Percentiles rank a stretch among this genome's conserved stretches.
Conservation (phyloP, 805 yeast species). For the Cyberlindnera suaveolens region DNA sequence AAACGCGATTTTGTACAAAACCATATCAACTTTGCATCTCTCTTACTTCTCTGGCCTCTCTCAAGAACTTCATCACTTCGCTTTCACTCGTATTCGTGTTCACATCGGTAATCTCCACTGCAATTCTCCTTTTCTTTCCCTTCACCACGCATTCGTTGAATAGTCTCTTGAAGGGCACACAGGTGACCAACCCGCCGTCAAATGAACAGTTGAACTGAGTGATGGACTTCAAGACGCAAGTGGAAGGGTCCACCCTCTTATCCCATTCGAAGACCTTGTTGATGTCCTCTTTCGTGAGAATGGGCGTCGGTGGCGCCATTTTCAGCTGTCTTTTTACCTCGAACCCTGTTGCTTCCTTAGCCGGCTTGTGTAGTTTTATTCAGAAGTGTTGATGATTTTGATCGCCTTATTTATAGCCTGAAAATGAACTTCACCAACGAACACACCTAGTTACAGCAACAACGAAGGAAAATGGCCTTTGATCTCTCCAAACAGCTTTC, state of each 20-base stretch:
- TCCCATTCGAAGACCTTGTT: constrained; percentile 19
- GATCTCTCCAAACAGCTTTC: constrained; percentile 10
- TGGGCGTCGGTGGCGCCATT: constrained; percentile 50
- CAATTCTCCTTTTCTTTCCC: constrained; percentile 11
- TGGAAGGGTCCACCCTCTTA: constrained; percentile 4
- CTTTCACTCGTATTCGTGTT: constrained; percentile 25
- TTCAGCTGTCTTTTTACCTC: not conserved
- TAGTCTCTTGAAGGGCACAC: constrained; percentile 43
- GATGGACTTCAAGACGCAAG: constrained; percentile 33
- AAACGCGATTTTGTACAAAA: too few relatives aligned
- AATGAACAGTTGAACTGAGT: constrained; percentile 44
- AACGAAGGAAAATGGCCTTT: constrained; percentile 5
- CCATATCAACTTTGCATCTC: too few relatives aligned
- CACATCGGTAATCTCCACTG: constrained; percentile 33
- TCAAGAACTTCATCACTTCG: constrained; percentile 10
- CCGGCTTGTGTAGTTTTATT: too few relatives aligned
- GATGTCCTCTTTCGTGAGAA: constrained; percentile 33
- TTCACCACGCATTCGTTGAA: constrained; percentile 35
- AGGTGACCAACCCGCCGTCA: constrained; percentile 34
- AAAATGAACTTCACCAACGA: not conserved
- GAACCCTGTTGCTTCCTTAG: too few relatives aligned
- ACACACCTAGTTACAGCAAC: not conserved
- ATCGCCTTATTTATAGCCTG: not conserved
- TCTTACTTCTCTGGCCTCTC: too few relatives aligned
- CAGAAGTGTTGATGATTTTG: too few relatives aligned